Conservation (phyloP, 352 stramenopile genomes). For the Phytophthora tubulina region DNA sequence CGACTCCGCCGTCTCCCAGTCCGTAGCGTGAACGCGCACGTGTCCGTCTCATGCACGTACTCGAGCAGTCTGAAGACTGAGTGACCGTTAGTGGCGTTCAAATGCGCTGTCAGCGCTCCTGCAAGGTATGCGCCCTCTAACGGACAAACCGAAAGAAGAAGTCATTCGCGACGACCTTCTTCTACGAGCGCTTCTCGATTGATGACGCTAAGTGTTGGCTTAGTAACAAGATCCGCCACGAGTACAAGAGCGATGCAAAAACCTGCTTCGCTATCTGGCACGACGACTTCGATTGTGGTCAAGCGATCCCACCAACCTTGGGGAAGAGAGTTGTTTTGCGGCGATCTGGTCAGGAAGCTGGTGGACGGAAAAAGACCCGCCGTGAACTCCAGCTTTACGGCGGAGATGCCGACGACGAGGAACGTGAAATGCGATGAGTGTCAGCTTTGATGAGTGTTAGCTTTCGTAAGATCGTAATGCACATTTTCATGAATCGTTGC, state of each 20-base stretch:
- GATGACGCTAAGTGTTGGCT: conserved; percentile 1
- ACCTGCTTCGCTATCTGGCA: conserved; percentile 2
- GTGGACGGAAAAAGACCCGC: background rate
- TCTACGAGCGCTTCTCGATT: background rate
- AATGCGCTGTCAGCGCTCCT: background rate
- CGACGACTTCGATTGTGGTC: background rate
- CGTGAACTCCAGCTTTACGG: background rate
- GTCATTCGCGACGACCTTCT: background rate
- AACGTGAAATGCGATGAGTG: background rate
- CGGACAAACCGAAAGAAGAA: background rate
- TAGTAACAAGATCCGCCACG: background rate
- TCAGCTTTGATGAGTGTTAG: background rate
- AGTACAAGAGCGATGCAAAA: background rate
- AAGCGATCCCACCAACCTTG: background rate
- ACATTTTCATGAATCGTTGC: background rate
- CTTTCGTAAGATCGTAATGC: background rate
- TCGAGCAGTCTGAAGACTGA: background rate
- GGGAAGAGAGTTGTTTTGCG: background rate
- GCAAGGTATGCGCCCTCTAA: background rate
- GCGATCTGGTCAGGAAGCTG: background rate
- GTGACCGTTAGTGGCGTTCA: background rate
- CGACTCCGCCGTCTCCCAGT: background rate
- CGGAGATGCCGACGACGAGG: background rate
- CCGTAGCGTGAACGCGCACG: background rate
- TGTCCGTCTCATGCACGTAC: background rate